These are phyloP conservation scores for Rhizopogon salebrosus DNA, from an alignment of 768 basidiomycete genomes.

Conservation along the genomic window DNA sequence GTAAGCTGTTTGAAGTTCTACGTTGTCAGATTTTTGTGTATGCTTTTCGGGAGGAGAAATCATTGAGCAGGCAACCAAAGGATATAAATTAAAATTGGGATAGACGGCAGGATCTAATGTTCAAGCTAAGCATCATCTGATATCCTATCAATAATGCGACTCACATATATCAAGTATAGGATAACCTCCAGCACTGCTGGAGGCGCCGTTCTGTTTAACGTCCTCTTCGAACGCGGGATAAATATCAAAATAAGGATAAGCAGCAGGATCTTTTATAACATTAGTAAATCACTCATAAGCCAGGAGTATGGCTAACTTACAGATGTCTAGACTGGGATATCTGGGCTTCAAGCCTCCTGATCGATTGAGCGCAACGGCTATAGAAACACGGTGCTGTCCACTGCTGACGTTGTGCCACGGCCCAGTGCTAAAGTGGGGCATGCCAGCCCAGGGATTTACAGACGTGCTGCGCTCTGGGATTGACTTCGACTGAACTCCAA, in stretches of 20 bases:
- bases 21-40: constrained; percentile 2
- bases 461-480: background rate
- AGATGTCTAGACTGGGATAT: constrained; percentile 24
- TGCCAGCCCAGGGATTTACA: constrained; percentile 5
- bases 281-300: background rate
- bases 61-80: constrained; percentile 11
- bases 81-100: constrained; percentile 38
- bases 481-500: too few relatives aligned
- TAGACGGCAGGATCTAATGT: constrained; percentile 34
- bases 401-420: constrained; percentile 18
- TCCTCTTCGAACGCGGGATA: constrained; percentile 27
- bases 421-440: constrained; percentile 29
- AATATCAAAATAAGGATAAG: constrained; percentile 38
- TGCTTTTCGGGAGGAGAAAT: background rate
- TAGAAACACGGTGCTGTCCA: background rate
- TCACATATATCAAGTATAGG: constrained; percentile 12
- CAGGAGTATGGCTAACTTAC: constrained; percentile 14
- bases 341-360: constrained; percentile 4
- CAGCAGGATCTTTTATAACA: constrained; percentile 30
- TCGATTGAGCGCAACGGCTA: background rate
- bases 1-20: constrained; percentile 8
- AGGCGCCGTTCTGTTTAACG: background rate
- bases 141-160: background rate
- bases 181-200: constrained; percentile 11
- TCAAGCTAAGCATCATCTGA: background rate